phyloP scores from a whole-genome alignment of 225 moss, liverwort and hornwort species.

The Thuidium tamariscinum region DNA sequence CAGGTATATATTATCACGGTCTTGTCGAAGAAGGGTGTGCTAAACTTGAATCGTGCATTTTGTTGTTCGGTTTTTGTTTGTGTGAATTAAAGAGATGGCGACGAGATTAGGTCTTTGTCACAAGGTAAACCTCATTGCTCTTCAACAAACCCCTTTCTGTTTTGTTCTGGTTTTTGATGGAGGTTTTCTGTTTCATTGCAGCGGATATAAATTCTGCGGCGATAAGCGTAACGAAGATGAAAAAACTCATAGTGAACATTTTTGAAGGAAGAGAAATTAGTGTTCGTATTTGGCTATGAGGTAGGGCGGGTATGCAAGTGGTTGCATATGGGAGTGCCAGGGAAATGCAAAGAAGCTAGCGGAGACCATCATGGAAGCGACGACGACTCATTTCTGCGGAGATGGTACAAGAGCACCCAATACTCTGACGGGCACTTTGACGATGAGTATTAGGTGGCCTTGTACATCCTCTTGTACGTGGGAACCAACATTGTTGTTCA shows the following conservation, averaged over 20 bases:
- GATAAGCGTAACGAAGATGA: neutral
- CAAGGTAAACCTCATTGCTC: neutral
- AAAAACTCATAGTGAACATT: no score
- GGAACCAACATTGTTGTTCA: neutral
- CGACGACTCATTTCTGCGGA: conserved; percentile 20
- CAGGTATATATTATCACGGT: neutral
- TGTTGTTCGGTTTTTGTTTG: neutral
- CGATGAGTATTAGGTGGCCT: neutral
- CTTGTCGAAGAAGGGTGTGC: neutral
- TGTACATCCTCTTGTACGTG: neutral
- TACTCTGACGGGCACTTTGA: neutral
- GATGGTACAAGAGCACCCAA: conserved; percentile 9
- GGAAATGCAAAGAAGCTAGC: neutral
- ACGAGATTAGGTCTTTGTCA: neutral
- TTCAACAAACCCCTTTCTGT: neutral
- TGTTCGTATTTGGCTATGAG: no score
- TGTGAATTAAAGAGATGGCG: neutral
- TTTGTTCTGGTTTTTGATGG: neutral
- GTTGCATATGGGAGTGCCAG: neutral
- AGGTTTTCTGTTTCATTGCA: neutral
- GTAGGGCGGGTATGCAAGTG: no score
- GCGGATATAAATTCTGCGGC: neutral
- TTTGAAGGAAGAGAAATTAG: no score
- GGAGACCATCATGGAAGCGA: conserved; percentile 3
- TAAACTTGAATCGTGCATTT: neutral